Conservation (phyloP, 75 land plant genomes). For the Selaginella moellendorffii region DNA sequence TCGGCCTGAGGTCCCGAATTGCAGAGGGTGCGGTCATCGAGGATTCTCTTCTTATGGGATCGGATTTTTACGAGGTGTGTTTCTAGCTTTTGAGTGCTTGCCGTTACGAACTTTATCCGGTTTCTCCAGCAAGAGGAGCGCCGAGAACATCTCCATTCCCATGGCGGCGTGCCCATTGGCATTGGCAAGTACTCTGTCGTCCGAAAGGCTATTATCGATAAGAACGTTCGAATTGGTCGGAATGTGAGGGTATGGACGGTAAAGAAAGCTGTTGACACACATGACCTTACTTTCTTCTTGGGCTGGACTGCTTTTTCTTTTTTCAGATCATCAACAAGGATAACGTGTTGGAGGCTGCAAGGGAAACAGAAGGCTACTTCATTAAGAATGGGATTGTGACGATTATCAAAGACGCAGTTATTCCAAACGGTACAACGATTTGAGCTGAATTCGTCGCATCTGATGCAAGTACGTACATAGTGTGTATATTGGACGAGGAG, state of each 20-base stretch:
- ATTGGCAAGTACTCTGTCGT: constrained; percentile 1
- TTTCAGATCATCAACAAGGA: constrained; percentile 2
- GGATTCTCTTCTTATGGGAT: neutral
- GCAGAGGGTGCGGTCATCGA: constrained; percentile 6
- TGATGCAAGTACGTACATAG: no score
- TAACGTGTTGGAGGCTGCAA: constrained; percentile 5
- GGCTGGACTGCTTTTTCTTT: neutral
- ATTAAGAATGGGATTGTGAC: constrained; percentile 4
- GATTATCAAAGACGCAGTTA: constrained; percentile 6
- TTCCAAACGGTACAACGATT: constrained; percentile 3
- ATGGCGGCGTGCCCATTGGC: neutral
- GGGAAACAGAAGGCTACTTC: neutral
- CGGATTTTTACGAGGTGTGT: constrained; percentile 7
- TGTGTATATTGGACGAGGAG: no score
- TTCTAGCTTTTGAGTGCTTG: no score
- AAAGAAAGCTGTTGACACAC: neutral
- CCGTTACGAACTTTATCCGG: neutral
- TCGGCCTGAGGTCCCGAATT: constrained; percentile 3
- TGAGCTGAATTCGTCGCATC: no score
- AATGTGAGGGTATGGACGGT: neutral
- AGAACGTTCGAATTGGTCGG: constrained; percentile 5
- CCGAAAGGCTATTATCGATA: constrained; percentile 7
- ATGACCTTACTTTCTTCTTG: neutral
- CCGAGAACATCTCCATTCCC: neutral
- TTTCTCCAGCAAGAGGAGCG: neutral